phyloP scores from a whole-genome alignment of 306 rosid genomes.

The Ochetophila trinervis region DNA sequence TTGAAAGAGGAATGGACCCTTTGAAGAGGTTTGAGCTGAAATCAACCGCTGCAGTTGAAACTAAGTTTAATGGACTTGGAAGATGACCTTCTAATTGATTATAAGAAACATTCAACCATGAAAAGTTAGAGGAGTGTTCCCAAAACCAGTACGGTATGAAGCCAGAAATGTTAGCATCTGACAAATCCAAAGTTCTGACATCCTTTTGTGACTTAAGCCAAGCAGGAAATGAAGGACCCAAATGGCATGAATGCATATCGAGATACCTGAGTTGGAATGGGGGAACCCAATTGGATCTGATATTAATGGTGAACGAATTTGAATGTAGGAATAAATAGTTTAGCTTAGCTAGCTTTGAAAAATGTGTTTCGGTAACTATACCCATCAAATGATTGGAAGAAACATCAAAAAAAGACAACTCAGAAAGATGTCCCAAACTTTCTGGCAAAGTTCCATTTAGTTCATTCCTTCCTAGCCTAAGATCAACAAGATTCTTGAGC shows the following conservation, averaged over 20 bases:
- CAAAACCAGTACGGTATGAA: conserved; percentile 46
- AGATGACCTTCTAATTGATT: conserved; percentile 33
- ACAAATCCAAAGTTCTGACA: conserved; percentile 9
- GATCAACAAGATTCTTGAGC: conserved; percentile 22
- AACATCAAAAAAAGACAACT: conserved; percentile 24
- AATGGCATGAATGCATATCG: conserved; percentile 34
- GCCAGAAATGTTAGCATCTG: conserved; percentile 41
- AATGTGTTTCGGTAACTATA: conserved; percentile 34
- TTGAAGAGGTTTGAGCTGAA: conserved; percentile 34
- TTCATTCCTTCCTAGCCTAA: conserved; percentile 23
- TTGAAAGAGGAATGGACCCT: conserved; percentile 33
- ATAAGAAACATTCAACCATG: conserved; percentile 29
- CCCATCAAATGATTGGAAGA: conserved; percentile 44
- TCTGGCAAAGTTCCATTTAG: conserved; percentile 42
- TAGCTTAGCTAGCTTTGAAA: conserved; percentile 26
- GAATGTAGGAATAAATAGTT: conserved; percentile 1
- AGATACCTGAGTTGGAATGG: conserved; percentile 25
- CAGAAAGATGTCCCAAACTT: conserved; percentile 42
- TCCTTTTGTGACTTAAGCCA: conserved; percentile 41
- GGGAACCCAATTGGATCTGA: conserved; percentile 38
- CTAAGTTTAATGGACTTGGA: conserved; percentile 25
- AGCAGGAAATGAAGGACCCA: conserved; percentile 43
- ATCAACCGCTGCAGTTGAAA: conserved; percentile 19
- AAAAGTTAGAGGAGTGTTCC: conserved; percentile 23
- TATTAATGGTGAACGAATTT: conserved; percentile 34